Conservation (phyloP, 768 basidiomycete species). For the Calvatia gigantea region DNA sequence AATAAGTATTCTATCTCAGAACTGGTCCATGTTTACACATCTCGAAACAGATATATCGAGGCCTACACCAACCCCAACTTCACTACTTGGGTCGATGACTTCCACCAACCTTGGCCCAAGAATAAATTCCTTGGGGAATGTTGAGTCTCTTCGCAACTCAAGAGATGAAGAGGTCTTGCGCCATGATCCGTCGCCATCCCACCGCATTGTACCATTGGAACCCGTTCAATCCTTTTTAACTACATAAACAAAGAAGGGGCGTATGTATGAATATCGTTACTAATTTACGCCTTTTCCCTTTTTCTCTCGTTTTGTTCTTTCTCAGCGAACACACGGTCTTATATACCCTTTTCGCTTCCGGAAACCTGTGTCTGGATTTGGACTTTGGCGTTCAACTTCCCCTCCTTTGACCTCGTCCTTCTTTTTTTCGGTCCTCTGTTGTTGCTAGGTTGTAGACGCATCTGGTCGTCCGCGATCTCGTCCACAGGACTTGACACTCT, state of each 20-base stretch:
- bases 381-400: too few relatives aligned
- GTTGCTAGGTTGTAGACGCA: background rate
- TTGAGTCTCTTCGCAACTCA: constrained; percentile 20
- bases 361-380: too few relatives aligned
- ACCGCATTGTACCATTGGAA: background rate
- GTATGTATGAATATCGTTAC: constrained; percentile 8
- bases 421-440: background rate
- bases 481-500: background rate
- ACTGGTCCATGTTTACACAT: background rate
- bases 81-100: constrained; percentile 71
- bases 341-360: background rate
- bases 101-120: constrained; percentile 65
- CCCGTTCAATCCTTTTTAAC: background rate
- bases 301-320: background rate
- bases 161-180: background rate
- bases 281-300: background rate
- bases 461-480: background rate
- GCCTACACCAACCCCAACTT: constrained; percentile 84
- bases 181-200: background rate
- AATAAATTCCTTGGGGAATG: constrained; percentile 60
- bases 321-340: background rate
- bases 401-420: background rate
- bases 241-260: constrained; percentile 2
- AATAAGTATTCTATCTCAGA: background rate
- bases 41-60: constrained; percentile 40